These are phyloP conservation scores for Schizopora paradoxa DNA, from an alignment of 1,284 basidiomycete species.

Conservation along the genomic window DNA sequence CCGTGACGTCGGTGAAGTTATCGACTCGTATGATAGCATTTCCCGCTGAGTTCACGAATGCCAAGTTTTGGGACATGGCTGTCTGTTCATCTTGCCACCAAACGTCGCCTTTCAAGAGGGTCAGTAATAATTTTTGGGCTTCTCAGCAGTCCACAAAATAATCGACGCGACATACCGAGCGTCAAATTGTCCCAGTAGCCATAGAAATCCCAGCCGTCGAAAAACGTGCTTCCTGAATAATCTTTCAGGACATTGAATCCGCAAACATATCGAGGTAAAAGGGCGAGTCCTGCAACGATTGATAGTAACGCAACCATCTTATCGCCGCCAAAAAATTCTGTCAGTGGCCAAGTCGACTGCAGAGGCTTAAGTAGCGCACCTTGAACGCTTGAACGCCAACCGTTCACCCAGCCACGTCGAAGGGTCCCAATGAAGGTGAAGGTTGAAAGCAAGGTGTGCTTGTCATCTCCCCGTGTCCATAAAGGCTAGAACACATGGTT, in stretches of 20 bases:
- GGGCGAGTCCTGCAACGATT: too few relatives aligned
- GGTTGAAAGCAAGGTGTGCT: too few relatives aligned
- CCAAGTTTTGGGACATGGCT: conserved; percentile 40
- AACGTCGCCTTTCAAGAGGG: conserved; percentile 40
- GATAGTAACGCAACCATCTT: too few relatives aligned
- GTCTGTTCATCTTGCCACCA: conserved; percentile 41
- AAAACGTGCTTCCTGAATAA: conserved; percentile 50
- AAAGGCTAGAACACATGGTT: too few relatives aligned
- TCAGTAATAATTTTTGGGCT: conserved; percentile 21
- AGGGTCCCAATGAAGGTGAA: too few relatives aligned
- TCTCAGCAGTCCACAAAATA: not conserved
- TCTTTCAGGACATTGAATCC: conserved; percentile 42
- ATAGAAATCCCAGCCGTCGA: conserved; percentile 56
- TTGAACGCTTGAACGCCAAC: too few relatives aligned
- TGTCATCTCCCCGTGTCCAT: too few relatives aligned
- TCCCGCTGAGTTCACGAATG: conserved; percentile 48
- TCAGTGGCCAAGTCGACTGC: too few relatives aligned
- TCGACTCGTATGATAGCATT: conserved; percentile 58
- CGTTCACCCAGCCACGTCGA: too few relatives aligned
- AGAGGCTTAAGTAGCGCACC: too few relatives aligned
- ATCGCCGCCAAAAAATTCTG: too few relatives aligned
- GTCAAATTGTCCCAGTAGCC: conserved; percentile 57
- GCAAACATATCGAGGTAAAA: too few relatives aligned
- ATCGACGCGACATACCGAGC: conserved; percentile 39
- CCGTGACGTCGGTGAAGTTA: conserved; percentile 43